Evolutionary conservation across 2,329 filamentous ascomycete genomes (phyloP).

Genomic region (Helotiales sp.): DNA sequence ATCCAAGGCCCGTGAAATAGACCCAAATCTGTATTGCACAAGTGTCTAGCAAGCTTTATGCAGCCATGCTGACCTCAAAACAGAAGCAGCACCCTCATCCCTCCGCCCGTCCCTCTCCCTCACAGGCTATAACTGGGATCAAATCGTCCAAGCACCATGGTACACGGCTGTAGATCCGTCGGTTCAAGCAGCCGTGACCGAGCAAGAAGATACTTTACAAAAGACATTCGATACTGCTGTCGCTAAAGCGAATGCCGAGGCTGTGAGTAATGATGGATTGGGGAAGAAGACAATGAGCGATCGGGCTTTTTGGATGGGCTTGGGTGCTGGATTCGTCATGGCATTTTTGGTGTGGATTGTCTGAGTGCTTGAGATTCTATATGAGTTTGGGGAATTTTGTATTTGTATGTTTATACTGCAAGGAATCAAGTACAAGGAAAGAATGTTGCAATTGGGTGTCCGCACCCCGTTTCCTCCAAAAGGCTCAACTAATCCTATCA

Average conservation of each 20-base stretch:
- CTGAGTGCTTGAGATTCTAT: no score
- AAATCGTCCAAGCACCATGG: slow-evolving; percentile 14
- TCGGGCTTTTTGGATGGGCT: not conserved
- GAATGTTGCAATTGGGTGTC: not conserved
- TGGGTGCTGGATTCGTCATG: no score
- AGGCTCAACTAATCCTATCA: not conserved
- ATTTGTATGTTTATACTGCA: no score
- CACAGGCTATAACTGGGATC: slow-evolving; percentile 10
- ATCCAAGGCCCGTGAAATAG: no score
- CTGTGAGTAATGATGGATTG: not conserved
- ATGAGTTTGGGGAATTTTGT: no score
- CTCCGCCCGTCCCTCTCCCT: not conserved
- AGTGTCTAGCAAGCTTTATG: no score
- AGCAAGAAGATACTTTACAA: slow-evolving; percentile 13
- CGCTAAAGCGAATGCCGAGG: not conserved
- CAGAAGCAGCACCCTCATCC: slow-evolving; percentile 4
- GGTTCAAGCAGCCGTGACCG: not conserved
- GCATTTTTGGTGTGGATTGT: no score
- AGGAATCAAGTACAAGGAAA: no score
- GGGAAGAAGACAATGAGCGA: no score
- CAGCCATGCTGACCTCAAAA: no score
- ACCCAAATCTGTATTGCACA: no score
- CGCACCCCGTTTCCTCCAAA: not conserved
- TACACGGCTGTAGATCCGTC: slow-evolving; percentile 5
- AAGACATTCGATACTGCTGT: not conserved